Base-by-base conservation (phyloP, 75 land plant species). In the Adiantum capillusveneris region DNA sequence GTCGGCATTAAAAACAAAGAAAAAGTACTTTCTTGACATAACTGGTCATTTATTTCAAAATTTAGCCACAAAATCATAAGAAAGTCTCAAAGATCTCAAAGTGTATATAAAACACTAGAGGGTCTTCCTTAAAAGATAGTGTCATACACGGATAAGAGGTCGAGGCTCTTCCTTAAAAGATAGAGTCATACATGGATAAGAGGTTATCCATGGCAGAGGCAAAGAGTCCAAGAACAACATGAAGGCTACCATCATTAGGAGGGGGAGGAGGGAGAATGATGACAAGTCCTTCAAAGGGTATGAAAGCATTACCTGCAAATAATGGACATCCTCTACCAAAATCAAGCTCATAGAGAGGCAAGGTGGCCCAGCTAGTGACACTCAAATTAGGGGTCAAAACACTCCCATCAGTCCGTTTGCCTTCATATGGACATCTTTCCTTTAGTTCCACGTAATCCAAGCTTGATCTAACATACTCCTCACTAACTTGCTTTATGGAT, bases 191-290 rank as follows among this genome's bases (percentile, higher is more conserved):
- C n/a, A 70, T 63, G 12, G 19, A 25, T 52, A 65, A 60, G 5
- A 71, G 74, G 56, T 65, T 71, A 28, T 52, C 74, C 74, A 71
- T 71, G 31, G 57, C 74, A 25, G 69, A 62, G 21, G 31, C 62
- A 52, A 71, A 71, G 29, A 71, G 69, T 0, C 46, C 74, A 9
- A 65, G 3, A 2, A 65, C 6, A 12, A 52, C 74, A 39, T 71
- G 69, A 13, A 71, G 64, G 51, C 74, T 71, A 14, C 74, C 69
- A 58, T 71, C 74, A 12, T 58, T 44, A 0, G 69, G 49, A 28
- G 74, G 74, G n/a, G n/a, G n/a, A n/a, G n/a, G n/a, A n/a, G n/a
- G n/a, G 20, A 58, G 18, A 6, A 71, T 24, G 21, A 71, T 52
- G 13, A 37, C 29, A 42, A 71, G 67, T 19, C 74, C 74, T 25